A percentile compares a stretch with the other conserved stretches of the same genome.
These are phyloP conservation scores for Pseudomonodictys pantanalensis DNA, from an alignment of 495 filamentous ascomycete species.

Conservation along the genomic window DNA sequence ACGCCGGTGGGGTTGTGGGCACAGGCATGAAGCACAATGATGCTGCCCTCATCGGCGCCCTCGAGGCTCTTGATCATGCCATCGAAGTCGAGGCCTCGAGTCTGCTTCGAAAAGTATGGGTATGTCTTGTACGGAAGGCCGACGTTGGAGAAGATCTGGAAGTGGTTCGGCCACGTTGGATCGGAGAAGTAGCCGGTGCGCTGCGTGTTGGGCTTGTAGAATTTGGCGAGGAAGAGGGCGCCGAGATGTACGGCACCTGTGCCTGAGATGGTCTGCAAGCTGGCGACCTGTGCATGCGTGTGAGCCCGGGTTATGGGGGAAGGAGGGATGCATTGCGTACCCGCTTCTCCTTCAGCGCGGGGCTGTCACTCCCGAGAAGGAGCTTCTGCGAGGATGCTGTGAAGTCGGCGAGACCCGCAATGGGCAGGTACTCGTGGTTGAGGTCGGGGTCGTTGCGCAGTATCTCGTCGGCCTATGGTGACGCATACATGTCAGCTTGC, in stretches of 20 bases:
- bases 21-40: constrained; percentile 93
- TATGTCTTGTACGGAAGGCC: constrained; percentile 72
- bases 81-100: constrained; percentile 85
- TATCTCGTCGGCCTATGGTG: constrained; percentile 76
- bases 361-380: constrained; percentile 74
- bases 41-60: constrained; percentile 68
- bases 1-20: constrained; percentile 98
- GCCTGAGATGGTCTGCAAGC: constrained; percentile 72
- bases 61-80: constrained; percentile 73
- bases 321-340: constrained; percentile 43
- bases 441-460: constrained; percentile 81
- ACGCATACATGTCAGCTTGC: constrained; percentile 8
- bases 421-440: constrained; percentile 98
- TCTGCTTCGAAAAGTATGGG: constrained; percentile 86
- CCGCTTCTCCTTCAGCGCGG: constrained; percentile 80
- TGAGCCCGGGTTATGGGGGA: constrained; percentile 11
- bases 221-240: constrained; percentile 77
- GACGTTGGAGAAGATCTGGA: constrained; percentile 97
- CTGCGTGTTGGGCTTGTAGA: constrained; percentile 59
- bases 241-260: constrained; percentile 89
- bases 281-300: constrained; percentile 31
- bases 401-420: constrained; percentile 80
- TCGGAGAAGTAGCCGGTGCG: constrained; percentile 82
- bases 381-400: constrained; percentile 86
- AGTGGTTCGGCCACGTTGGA: constrained; percentile 97